A percentile compares a stretch with the other conserved stretches of the same genome.
Evolutionary conservation across 2,329 filamentous ascomycete genomes (phyloP).

Genomic region (Hirsutella minnesotensis): DNA sequence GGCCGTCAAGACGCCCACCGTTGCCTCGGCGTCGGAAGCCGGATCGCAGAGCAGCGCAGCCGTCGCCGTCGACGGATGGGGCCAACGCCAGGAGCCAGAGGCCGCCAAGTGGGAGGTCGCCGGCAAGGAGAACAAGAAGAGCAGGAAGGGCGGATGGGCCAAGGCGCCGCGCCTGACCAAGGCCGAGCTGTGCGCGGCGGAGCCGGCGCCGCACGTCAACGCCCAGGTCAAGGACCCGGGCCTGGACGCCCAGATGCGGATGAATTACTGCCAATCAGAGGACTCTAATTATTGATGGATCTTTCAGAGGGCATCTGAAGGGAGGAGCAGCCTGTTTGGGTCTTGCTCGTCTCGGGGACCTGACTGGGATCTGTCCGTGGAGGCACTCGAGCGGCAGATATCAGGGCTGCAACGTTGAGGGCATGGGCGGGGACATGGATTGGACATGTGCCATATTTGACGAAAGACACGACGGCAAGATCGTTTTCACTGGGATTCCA

Average conservation of each 20-base stretch:
- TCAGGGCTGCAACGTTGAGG: no score
- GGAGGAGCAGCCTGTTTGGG: not conserved
- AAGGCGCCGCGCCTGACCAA: constrained; percentile 7
- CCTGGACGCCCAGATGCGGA: not conserved
- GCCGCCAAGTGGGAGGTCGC: not conserved
- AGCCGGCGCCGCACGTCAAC: not conserved
- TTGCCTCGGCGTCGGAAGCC: constrained; percentile 8
- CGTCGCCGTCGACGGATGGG: constrained; percentile 3
- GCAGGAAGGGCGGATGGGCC: constrained; percentile 12
- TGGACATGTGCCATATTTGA: no score
- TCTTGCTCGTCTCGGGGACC: not conserved
- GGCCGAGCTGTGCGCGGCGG: not conserved
- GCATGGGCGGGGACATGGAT: no score
- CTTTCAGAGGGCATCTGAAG: not conserved
- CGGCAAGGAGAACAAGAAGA: not conserved
- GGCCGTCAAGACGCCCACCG: constrained; percentile 12
- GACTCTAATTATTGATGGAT: constrained; percentile 9
- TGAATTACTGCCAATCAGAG: constrained; percentile 12
- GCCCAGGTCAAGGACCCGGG: not conserved
- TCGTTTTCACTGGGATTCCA: no score
- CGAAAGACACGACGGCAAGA: no score
- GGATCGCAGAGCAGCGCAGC: no score
- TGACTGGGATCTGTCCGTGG: not conserved
- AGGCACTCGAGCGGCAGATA: no score
- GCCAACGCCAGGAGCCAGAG: no score